These are phyloP conservation scores for Alternaria burnsii DNA, from an alignment of 2,329 filamentous ascomycete species.

Conservation along the genomic window DNA sequence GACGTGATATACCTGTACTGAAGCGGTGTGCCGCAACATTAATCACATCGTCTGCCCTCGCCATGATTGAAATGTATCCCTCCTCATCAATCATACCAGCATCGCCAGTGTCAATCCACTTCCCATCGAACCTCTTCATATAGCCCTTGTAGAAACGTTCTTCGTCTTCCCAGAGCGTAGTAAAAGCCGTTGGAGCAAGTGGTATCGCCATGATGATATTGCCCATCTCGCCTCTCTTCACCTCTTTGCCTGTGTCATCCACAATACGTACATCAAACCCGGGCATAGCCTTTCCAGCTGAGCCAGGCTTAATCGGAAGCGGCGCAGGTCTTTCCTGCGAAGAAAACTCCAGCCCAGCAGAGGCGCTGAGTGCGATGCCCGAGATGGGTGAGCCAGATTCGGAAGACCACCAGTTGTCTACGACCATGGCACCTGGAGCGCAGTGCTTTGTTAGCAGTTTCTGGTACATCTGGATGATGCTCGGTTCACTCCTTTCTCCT, in stretches of 20 bases:
- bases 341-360: constrained; percentile 64
- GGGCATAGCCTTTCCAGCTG: constrained; percentile 89
- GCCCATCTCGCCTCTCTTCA: constrained; percentile 79
- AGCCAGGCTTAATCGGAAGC: constrained; percentile 77
- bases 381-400: constrained; percentile 75
- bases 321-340: constrained; percentile 57
- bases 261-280: constrained; percentile 89
- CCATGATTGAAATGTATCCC: constrained; percentile 70
- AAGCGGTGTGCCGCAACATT: constrained; percentile 95
- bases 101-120: constrained; percentile 92
- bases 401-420: constrained; percentile 80
- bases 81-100: constrained; percentile 84
- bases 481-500: constrained; percentile 88
- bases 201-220: constrained; percentile 89
- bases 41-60: constrained; percentile 82
- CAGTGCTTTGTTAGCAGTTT: constrained; percentile 73
- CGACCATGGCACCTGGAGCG: constrained; percentile 67
- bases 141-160: constrained; percentile 88
- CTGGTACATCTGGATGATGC: constrained; percentile 83
- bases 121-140: constrained; percentile 79
- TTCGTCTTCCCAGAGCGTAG: constrained; percentile 85
- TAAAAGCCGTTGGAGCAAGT: constrained; percentile 84
- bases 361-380: constrained; percentile 69
- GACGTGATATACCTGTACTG: constrained; percentile 72
- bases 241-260: constrained; percentile 78